Evolutionary conservation across 352 stramenopile genomes (phyloP).

Genomic region (Phytopythium montanum): DNA sequence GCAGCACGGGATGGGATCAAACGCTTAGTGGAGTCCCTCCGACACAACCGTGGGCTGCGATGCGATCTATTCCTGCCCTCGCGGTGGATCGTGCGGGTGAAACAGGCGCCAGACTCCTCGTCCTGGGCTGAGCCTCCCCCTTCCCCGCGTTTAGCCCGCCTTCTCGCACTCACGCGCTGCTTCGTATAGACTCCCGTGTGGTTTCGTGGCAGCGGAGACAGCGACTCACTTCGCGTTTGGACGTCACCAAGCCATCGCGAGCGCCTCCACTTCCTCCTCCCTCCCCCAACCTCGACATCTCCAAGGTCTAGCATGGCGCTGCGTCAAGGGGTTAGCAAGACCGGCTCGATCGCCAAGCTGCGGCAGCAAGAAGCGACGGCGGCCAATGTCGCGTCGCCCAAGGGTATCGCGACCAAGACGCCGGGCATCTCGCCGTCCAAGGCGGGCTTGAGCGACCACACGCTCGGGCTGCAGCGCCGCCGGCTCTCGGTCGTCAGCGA

Average conservation of each 20-base stretch:
- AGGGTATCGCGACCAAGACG: conserved; percentile 78
- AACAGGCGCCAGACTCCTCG: background rate
- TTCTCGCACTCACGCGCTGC: background rate
- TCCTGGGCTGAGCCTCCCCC: background rate
- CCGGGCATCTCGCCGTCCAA: conserved; percentile 34
- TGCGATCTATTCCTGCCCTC: background rate
- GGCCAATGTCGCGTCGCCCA: conserved; percentile 73
- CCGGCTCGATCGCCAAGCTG: conserved; percentile 49
- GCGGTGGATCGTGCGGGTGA: background rate
- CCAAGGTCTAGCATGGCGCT: conserved; percentile 39
- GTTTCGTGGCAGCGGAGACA: background rate
- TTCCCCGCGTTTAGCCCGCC: background rate
- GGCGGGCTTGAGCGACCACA: conserved; percentile 41
- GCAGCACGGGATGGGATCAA: background rate
- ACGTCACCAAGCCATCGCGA: background rate
- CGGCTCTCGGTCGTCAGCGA: conserved; percentile 72
- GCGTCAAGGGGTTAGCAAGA: conserved; percentile 32
- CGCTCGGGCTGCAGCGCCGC: conserved; percentile 57
- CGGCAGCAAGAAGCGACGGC: conserved; percentile 55
- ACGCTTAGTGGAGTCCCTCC: background rate
- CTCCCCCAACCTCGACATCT: conserved; percentile 6
- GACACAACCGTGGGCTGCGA: background rate
- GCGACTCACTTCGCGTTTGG: conserved; percentile 5
- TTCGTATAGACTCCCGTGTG: background rate
- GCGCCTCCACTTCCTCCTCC: background rate